Evolutionary conservation across 352 stramenopile genomes (phyloP).

Genomic region (Phytophthora sp.): DNA sequence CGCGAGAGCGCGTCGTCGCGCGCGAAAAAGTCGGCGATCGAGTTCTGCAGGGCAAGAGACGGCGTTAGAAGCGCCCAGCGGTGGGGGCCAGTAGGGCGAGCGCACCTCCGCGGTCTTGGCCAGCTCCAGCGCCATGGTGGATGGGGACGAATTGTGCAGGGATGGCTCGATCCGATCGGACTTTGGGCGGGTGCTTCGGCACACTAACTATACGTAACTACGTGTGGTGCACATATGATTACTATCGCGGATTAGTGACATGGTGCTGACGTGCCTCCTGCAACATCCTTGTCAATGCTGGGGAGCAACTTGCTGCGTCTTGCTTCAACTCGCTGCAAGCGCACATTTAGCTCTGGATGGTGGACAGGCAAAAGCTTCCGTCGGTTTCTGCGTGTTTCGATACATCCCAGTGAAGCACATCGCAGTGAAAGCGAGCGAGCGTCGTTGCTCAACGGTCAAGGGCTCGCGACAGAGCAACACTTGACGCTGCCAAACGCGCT

Average conservation of each 20-base stretch:
- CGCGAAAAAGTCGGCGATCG: slow-evolving; percentile 68
- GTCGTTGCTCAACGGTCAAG: no score
- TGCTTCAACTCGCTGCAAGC: background rate
- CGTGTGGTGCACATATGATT: background rate
- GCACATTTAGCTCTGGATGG: background rate
- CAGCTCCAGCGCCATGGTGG: slow-evolving; percentile 66
- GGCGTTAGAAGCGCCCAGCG: slow-evolving; percentile 11
- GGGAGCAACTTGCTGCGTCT: background rate
- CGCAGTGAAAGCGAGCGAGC: no score
- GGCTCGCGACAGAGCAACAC: no score
- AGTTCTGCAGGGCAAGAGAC: slow-evolving; percentile 33
- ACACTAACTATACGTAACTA: slow-evolving; percentile 1
- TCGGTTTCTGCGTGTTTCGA: background rate
- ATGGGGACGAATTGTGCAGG: background rate
- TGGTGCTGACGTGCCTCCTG: background rate
- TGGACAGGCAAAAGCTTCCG: background rate
- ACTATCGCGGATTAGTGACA: background rate
- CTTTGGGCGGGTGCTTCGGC: slow-evolving; percentile 1
- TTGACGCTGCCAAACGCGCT: no score
- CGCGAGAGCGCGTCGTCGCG: slow-evolving; percentile 53
- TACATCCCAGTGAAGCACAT: background rate
- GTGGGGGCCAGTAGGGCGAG: background rate
- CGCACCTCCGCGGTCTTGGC: slow-evolving; percentile 65
- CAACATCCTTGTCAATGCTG: background rate
- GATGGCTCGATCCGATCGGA: slow-evolving; percentile 9